Evolutionary conservation across 768 basidiomycete genomes (phyloP), one percentile per base, ranked within the genome.

Genomic region (Termitomyces sp.): DNA sequence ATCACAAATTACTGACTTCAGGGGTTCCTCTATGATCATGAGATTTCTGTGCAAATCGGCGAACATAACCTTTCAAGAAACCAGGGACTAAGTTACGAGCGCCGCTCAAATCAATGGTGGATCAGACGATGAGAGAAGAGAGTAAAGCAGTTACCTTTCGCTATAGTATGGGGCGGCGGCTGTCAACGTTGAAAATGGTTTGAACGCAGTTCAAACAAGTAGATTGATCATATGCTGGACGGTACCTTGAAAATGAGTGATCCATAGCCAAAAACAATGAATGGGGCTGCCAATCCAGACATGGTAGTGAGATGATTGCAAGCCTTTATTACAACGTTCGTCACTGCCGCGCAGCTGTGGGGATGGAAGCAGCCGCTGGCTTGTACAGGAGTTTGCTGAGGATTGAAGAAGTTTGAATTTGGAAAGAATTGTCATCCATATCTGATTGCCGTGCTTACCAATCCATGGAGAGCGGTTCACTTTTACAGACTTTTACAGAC

Each of bases 1-100:
- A 40, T 5, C 16, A 33, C 47, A 26, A 27, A 34, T 27, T 9
- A 56, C 72, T 53, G 39, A 90, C 88, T 76, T 93, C 88, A 2
- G 86, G 90, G 0, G 93, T 95, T 20, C 95, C 95, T 12, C 95
- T 82, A 71, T 98, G 95, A 67, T 98, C 95, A 68, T 93, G 91
- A 56, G 93, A 95, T 67, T 84, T 83, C 72, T 96, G 93, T 0
- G 94, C 92, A 65, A 97, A 97, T 27, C 95, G 78, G 1, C 94
- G 83, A 0, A 95, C 91, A 59, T 93, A 94, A 34, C 91, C 91
- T 73, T 94, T 96, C 63, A 97, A 75, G 66, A 88, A 97, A 10
- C 95, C 95, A 0, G 91, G 79, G 0, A 79, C 91, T 89, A 56
- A n/a, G n/a, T n/a, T n/a, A n/a, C n/a, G n/a, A n/a, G 8, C 53